Conservation (phyloP, 1,284 basidiomycete species). For the Malassezia vespertilionis region DNA sequence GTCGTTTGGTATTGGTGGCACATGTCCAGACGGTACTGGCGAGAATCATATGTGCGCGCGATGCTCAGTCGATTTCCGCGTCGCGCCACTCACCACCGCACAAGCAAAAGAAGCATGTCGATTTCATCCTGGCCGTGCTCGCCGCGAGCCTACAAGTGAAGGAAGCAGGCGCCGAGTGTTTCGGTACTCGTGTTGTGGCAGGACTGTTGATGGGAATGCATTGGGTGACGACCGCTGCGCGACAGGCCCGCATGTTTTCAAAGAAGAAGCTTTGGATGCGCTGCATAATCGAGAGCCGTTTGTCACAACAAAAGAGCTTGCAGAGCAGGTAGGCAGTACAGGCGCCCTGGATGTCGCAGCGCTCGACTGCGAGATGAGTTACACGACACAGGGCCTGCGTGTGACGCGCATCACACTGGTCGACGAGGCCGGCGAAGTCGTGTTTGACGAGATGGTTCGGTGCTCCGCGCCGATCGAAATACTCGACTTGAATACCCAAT, state of each 20-base stretch:
- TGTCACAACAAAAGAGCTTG: conserved; percentile 21
- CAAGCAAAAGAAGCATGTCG: conserved; percentile 26
- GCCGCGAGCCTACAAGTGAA: conserved; percentile 20
- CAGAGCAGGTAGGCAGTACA: background rate
- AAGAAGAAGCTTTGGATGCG: conserved; percentile 26
- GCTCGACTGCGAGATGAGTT: conserved; percentile 41
- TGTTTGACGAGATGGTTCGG: conserved; percentile 33
- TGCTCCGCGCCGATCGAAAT: conserved; percentile 20
- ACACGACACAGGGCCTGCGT: conserved; percentile 38
- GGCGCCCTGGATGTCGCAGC: conserved; percentile 31
- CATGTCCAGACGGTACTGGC: conserved; percentile 23
- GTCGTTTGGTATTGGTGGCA: conserved; percentile 23
- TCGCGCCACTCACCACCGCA: conserved; percentile 22
- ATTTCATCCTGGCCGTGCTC: conserved; percentile 24
- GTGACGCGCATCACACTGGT: conserved; percentile 39
- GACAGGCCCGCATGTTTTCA: conserved; percentile 41
- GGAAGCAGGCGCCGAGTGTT: conserved; percentile 14
- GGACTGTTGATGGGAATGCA: conserved; percentile 23
- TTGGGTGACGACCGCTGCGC: conserved; percentile 31
- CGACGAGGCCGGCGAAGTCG: conserved; percentile 30
- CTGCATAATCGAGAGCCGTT: conserved; percentile 35
- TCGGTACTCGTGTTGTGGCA: conserved; percentile 37
- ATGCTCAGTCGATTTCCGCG: conserved; percentile 29
- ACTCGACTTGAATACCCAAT: conserved; percentile 41
- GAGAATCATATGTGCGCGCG: conserved; percentile 31